Conservation (phyloP, 495 filamentous ascomycete genomes). For the Melanomma pulvis-pyrius region DNA sequence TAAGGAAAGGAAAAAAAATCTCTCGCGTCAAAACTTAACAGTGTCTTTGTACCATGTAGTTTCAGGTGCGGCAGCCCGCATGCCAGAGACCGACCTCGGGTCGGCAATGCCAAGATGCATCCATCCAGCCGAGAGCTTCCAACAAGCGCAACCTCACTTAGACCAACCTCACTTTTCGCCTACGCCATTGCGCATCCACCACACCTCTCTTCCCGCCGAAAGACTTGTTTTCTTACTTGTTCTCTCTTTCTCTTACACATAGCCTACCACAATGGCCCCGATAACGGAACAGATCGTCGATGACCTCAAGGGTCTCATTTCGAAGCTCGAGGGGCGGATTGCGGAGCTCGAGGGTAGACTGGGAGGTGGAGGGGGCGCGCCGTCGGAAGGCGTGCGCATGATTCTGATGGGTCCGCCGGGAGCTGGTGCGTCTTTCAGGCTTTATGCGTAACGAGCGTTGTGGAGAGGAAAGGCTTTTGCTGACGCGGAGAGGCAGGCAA, state of each 20-base stretch:
- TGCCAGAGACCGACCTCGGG: conserved; percentile 14
- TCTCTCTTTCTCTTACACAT: conserved; percentile 11
- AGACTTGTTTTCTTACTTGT: neutral
- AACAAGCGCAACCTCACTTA: conserved; percentile 4
- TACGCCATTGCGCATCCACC: conserved; percentile 26
- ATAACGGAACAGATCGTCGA: conserved; percentile 41
- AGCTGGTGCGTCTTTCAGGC: conserved; percentile 67
- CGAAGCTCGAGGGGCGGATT: conserved; percentile 81
- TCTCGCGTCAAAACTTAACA: too few species aligned
- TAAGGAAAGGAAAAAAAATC: too few species aligned
- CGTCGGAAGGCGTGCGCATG: conserved; percentile 72
- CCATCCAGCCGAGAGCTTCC: conserved; percentile 21
- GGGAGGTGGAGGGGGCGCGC: conserved; percentile 53
- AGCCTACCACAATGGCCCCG: conserved; percentile 41
- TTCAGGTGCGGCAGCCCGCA: too few species aligned
- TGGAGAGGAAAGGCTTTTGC: conserved; percentile 23
- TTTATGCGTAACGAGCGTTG: conserved; percentile 8
- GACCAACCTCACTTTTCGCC: conserved; percentile 6
- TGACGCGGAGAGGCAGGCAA: conserved; percentile 67
- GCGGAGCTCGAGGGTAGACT: conserved; percentile 72
- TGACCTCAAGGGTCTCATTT: conserved; percentile 59
- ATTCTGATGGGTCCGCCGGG: conserved; percentile 97
- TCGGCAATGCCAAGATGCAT: conserved; percentile 10
- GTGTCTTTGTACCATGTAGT: too few species aligned
- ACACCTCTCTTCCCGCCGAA: conserved; percentile 19